Conservation (phyloP, 129 eudicot genomes). For the Logfia minima region DNA sequence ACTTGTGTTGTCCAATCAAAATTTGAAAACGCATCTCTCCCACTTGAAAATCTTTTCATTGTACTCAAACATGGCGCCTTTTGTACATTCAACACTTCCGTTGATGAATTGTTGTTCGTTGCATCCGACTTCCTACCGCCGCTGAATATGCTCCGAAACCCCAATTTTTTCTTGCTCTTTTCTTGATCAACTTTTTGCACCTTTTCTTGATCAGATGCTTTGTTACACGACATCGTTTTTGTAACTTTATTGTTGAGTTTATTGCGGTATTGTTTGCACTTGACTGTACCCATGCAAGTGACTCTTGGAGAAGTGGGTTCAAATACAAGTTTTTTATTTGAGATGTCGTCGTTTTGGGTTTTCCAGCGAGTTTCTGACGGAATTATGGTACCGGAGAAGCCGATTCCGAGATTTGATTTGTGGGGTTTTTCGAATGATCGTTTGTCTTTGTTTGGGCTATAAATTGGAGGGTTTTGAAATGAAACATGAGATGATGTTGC, state of each 20-base stretch:
- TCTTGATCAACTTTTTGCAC: slow-evolving; percentile 5
- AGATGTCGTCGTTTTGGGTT: slow-evolving; percentile 23
- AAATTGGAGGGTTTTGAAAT: slow-evolving; percentile 47
- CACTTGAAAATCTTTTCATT: slow-evolving; percentile 63
- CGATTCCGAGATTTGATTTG: slow-evolving; percentile 48
- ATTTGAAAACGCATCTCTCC: slow-evolving; percentile 47
- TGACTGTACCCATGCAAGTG: slow-evolving; percentile 82
- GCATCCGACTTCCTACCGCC: slow-evolving; percentile 39
- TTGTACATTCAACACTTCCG: neutral
- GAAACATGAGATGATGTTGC: slow-evolving; percentile 46
- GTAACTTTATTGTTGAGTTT: slow-evolving; percentile 27
- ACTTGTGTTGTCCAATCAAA: slow-evolving; percentile 73
- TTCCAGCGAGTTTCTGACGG: slow-evolving; percentile 51
- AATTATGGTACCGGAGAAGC: slow-evolving; percentile 49
- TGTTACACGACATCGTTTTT: slow-evolving; percentile 13
- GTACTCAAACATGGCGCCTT: slow-evolving; percentile 49
- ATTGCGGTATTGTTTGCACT: slow-evolving; percentile 56
- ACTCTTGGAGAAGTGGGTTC: slow-evolving; percentile 82
- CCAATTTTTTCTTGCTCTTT: slow-evolving; percentile 36
- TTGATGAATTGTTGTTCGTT: slow-evolving; percentile 20
- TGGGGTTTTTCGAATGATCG: slow-evolving; percentile 26
- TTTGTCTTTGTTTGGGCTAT: slow-evolving; percentile 50
- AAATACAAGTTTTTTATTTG: slow-evolving; percentile 27
- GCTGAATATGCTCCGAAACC: slow-evolving; percentile 24
- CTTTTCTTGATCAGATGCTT: slow-evolving; percentile 28